Evolutionary conservation across 2,329 filamentous ascomycete genomes (phyloP).

Genomic region (Elsinoe perseae): DNA sequence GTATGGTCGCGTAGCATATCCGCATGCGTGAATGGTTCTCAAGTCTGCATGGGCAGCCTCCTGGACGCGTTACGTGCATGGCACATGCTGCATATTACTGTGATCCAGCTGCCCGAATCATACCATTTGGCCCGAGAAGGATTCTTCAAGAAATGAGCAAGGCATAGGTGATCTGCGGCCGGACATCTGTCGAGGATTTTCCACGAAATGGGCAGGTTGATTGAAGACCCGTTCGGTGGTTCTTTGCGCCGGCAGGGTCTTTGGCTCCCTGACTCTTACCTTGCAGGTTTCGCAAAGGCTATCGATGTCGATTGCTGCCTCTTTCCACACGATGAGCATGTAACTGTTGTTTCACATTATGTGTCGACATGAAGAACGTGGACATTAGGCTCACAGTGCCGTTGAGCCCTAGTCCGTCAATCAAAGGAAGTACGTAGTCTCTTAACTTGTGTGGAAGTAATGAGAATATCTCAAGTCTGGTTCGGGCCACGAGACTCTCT

Average conservation of each 20-base stretch:
- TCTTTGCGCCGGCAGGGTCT: neutral
- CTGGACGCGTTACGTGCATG: neutral
- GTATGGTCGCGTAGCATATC: neutral
- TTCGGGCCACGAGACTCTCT: neutral
- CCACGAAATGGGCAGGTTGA: conserved; percentile 7
- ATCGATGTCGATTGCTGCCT: neutral
- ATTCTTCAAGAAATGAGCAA: conserved; percentile 1
- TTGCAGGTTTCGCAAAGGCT: neutral
- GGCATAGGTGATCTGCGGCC: neutral
- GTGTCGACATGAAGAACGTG: neutral
- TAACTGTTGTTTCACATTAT: neutral
- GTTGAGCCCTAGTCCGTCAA: neutral
- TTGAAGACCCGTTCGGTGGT: neutral
- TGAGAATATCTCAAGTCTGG: neutral
- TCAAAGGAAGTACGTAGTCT: neutral
- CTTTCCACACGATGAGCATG: neutral
- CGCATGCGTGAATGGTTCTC: neutral
- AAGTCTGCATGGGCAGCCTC: neutral
- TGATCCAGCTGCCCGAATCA: neutral
- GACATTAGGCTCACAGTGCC: neutral
- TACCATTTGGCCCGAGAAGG: conserved; percentile 1
- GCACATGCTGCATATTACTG: neutral
- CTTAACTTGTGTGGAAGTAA: neutral
- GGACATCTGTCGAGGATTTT: conserved; percentile 11
- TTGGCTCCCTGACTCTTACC: neutral